Evolutionary conservation across 2,329 filamentous ascomycete genomes (phyloP).

Genomic region (Ceratocystis variospora): DNA sequence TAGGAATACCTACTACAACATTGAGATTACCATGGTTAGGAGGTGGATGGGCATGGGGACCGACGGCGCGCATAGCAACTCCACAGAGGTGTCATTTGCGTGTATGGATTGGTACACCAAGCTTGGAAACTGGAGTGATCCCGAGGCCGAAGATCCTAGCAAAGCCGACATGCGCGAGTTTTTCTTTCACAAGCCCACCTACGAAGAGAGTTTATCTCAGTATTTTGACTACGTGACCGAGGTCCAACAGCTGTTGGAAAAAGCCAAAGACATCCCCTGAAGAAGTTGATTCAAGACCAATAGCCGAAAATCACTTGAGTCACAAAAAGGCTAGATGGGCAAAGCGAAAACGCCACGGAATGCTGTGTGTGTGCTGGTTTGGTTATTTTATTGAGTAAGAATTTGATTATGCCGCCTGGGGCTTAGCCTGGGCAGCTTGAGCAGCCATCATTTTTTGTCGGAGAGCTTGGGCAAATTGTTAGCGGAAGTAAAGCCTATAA

Average conservation of each 20-base stretch:
- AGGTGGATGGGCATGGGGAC: slow-evolving; percentile 4
- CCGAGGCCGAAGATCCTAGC: background rate
- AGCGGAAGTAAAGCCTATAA: slow-evolving; percentile 9
- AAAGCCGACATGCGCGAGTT: background rate
- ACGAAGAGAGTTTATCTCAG: slow-evolving; percentile 2
- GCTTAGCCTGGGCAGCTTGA: slow-evolving; percentile 11
- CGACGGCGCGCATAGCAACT: background rate
- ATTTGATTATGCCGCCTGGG: slow-evolving; percentile 4
- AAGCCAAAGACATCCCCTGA: background rate
- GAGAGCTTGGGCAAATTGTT: slow-evolving; percentile 25
- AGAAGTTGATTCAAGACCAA: background rate
- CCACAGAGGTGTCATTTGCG: background rate
- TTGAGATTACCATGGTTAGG: background rate
- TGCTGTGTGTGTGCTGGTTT: background rate
- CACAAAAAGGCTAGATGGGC: background rate
- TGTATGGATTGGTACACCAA: slow-evolving; percentile 1
- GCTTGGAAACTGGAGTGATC: background rate
- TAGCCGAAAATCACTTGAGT: background rate
- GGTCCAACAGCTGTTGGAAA: background rate
- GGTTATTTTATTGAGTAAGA: background rate
- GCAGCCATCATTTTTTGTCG: slow-evolving; percentile 28
- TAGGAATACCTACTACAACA: background rate
- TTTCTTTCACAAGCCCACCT: background rate
- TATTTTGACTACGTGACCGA: background rate
- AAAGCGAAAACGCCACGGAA: background rate